Evolutionary conservation across 2,329 filamentous ascomycete genomes (phyloP).

Genomic region (Arthrobotrys megalospora): DNA sequence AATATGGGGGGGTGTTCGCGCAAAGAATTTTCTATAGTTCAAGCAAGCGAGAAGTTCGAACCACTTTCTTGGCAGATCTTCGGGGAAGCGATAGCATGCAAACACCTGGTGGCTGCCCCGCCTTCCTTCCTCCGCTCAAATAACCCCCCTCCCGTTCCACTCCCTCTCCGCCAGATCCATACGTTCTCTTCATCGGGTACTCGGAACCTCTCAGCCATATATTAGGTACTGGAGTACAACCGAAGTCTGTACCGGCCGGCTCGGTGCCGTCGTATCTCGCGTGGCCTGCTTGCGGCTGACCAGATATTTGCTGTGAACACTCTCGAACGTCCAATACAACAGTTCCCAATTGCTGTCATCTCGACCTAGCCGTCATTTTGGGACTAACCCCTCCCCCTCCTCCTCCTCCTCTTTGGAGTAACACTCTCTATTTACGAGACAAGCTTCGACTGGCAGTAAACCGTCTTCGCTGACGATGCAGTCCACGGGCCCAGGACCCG

Average conservation of each 20-base stretch:
- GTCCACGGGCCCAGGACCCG: slow-evolving; percentile 72
- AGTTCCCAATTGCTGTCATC: neutral
- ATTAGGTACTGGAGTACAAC: neutral
- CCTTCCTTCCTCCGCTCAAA: slow-evolving; percentile 11
- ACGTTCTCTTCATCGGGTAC: neutral
- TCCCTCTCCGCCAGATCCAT: neutral
- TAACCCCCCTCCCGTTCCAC: slow-evolving; percentile 3
- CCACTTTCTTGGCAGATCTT: slow-evolving; percentile 22
- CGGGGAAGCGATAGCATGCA: neutral
- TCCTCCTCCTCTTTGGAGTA: neutral
- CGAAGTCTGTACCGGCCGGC: slow-evolving; percentile 1
- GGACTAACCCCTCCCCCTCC: neutral
- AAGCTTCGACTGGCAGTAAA: slow-evolving; percentile 60
- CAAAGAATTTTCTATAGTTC: slow-evolving; percentile 23
- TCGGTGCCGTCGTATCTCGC: slow-evolving; percentile 20
- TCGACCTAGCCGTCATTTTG: neutral
- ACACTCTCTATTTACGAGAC: neutral
- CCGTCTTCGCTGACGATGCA: slow-evolving; percentile 72
- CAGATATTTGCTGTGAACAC: slow-evolving; percentile 3
- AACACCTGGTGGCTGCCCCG: slow-evolving; percentile 24
- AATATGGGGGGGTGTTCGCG: neutral
- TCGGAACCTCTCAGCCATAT: neutral
- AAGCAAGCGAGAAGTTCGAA: slow-evolving; percentile 1
- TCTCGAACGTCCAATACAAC: slow-evolving; percentile 10
- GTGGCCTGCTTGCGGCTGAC: slow-evolving; percentile 24